phyloP scores from a whole-genome alignment of 441 rosid genomes.

The Gossypium gossypioides region DNA sequence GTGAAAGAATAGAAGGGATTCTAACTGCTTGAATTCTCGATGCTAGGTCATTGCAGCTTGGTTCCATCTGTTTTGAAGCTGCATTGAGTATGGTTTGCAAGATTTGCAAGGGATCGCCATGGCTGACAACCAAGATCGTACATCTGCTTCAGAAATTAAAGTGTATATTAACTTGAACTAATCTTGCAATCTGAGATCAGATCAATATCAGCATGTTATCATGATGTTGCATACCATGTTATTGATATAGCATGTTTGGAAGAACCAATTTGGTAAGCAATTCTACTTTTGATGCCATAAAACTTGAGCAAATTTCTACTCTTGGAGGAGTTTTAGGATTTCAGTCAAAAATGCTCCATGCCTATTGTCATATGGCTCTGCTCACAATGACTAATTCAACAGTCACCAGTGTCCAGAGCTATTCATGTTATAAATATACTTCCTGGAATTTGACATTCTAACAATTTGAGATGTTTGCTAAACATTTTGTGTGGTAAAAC shows the following conservation, averaged over 20 bases:
- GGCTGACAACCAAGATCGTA: conserved; percentile 58
- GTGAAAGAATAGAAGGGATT: conserved; percentile 49
- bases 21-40: conserved; percentile 39
- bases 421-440: background rate
- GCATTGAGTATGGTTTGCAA: conserved; percentile 56
- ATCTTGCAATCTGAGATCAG: background rate
- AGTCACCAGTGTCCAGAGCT: background rate
- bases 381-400: background rate
- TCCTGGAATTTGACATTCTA: background rate
- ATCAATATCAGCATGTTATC: background rate
- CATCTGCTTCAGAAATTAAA: conserved; percentile 28
- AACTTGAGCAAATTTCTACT: background rate
- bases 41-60: conserved; percentile 21
- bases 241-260: background rate
- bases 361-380: background rate
- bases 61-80: conserved; percentile 27
- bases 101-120: conserved; percentile 91
- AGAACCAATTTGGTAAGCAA: background rate
- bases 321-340: background rate
- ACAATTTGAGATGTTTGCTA: background rate
- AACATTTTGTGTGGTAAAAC: background rate
- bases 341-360: background rate
- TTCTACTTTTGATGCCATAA: background rate
- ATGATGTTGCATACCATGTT: background rate
- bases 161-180: background rate